Percentiles rank a stretch among this genome's conserved stretches.
These are phyloP conservation scores for Ceratobasidium sp. DNA, from an alignment of 1,284 basidiomycete genomes.

Conservation along the genomic window DNA sequence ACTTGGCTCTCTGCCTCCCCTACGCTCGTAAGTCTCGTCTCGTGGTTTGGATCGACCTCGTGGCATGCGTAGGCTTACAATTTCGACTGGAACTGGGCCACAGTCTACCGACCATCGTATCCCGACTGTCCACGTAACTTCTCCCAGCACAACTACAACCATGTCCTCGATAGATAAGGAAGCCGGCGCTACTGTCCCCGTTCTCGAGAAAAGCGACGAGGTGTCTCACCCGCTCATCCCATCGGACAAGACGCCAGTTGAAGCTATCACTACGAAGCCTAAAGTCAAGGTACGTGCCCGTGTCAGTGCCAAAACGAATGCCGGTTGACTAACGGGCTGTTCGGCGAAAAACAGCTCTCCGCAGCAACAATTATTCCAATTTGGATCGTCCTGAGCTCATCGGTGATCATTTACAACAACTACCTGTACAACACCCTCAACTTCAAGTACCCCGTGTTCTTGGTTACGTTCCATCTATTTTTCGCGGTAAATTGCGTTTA, in stretches of 20 bases:
- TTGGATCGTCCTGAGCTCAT: constrained; percentile 90
- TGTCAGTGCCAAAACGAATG: too few species aligned
- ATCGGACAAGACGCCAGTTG: constrained; percentile 6
- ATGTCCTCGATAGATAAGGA: constrained; percentile 35
- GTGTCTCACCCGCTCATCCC: constrained; percentile 34
- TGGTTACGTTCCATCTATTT: constrained; percentile 86
- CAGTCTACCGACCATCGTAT: constrained; percentile 23
- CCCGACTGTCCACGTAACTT: not conserved
- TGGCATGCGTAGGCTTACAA: not conserved
- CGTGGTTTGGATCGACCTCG: too few species aligned
- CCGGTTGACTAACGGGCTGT: too few species aligned
- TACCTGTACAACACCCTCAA: constrained; percentile 84
- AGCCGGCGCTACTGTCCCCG: constrained; percentile 1
- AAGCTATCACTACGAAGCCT: constrained; percentile 31
- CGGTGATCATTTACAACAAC: constrained; percentile 98
- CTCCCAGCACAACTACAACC: constrained; percentile 4
- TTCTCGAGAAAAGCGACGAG: constrained; percentile 29
- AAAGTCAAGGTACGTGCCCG: constrained; percentile 18
- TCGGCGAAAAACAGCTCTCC: constrained; percentile 49
- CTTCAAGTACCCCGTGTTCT: constrained; percentile 88
- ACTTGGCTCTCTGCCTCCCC: constrained; percentile 32
- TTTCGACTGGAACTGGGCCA: too few species aligned
- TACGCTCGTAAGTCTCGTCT: constrained; percentile 26
- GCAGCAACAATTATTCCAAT: constrained; percentile 79
- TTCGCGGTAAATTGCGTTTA: constrained; percentile 72